Base-by-base conservation (phyloP, 352 stramenopile genomes). In the Globisporangium alternatum region DNA sequence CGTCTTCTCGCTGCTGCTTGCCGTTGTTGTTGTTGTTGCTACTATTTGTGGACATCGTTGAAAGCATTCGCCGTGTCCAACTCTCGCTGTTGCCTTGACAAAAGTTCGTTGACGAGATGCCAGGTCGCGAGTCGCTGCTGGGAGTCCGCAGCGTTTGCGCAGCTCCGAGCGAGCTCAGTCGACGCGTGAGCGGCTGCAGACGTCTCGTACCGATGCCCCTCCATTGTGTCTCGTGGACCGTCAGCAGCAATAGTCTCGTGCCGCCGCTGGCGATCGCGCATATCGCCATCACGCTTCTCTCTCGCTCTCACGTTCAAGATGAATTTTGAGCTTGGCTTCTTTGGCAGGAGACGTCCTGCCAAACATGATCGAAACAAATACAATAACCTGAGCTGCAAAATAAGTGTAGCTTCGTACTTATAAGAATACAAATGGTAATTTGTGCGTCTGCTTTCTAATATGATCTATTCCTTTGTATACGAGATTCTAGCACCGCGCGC, bases 1-100 rank as follows among this genome's bases (percentile, higher is more conserved):
- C 68, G n/a, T 81, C 52, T 22, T 62, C 30, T 33, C 70, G 48
- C 9, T 31, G 49, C 30, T 77, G 30, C 4, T 45, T 25, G 13
- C 31, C 35, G 9, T 3, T 55, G 15, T 31, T 51, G 15, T 21
- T 69, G 9, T 4, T 55, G 15, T 31, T 51, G 15, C 21, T 69
- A 33, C 25, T 64, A 48, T 21, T 64, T 55, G 63, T 10, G 28
- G 21, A 69, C 44, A 3, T 35, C 45, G 10, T 76, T 41, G 39
- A 60, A 30, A 44, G 43, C 30, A 30, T 56, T 31, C 61, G 54
- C 17, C 17, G 53, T 30, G 60, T 44, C 73, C 60, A 78, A 57
- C 2, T 31, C 15, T 51, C 49, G 19, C 43, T 39, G 66, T 47
- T 66, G 21, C 31, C 31, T 30, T n/a, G 65, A 33, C 37, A 31